Base-by-base conservation (phyloP, 805 yeast genomes). In the Cyberlindnera sargentensis region DNA sequence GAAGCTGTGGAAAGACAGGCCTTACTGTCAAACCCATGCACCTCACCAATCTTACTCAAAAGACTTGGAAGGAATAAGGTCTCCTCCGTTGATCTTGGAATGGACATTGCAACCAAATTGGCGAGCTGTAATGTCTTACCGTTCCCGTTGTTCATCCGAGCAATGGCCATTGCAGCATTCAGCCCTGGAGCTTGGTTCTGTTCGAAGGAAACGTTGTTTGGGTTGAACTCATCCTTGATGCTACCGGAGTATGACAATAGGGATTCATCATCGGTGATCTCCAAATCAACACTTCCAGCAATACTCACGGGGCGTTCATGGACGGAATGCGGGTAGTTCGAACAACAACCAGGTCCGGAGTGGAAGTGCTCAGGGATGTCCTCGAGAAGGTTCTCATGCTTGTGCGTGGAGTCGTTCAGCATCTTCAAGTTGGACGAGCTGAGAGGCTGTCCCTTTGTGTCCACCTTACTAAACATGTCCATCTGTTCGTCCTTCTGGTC, bases 21-120 rank as follows among this genome's bases (percentile, higher is more conserved):
- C 48, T 76, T 78, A 1, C 88, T 80, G 40, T 78, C 74, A 58
- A 80, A 81, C 0, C 93, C 91, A 60, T 80, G 84, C 2, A 72
- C 75, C 52, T 79, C 80, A 46, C 87, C 82, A 40, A 84, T 71
- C 44, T 78, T 74, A 5, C 88, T 84, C 46, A 84, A 64, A 40
- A 84, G 61, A 6, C 85, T 78, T 0, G 93, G 91, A 32, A 82
- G 78, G 52, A 83, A 82, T 35, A 84, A 63, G 0, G 88, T 83
- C 57, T 84, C 93, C 52, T 82, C 90, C 0, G 91, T 84, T 15
- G 84, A 75, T 56, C 93, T 67, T 6, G 91, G 93, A 8, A 82
- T 73, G 0, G 91, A 76, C 47, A 83, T 72, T 0, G 91, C 86
- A 5, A 84, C 88, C 27, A 77, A 59, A 24, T 72, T 72, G 1